A percentile compares a stretch with the other conserved stretches of the same genome.
phyloP scores from a whole-genome alignment of 148 eudicot species.

The Mesembryanthemum crystallinum region DNA sequence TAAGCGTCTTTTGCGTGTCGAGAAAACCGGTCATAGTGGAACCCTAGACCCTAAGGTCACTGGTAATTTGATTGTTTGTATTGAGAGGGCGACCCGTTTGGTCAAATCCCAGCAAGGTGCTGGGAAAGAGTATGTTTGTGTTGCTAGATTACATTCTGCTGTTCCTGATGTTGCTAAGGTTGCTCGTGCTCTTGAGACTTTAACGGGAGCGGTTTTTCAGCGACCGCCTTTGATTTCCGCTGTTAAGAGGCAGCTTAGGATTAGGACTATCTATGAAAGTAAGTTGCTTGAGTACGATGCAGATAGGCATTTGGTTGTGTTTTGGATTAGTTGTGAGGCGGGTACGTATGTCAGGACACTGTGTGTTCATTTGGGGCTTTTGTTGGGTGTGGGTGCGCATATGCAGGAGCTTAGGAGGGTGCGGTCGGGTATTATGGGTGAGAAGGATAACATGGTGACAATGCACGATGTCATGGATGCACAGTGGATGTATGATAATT shows the following conservation, averaged over 20 bases:
- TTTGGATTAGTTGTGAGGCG: constrained; percentile 94
- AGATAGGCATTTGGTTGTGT: constrained; percentile 73
- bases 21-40: constrained; percentile 88
- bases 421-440: constrained; percentile 79
- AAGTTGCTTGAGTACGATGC: constrained; percentile 80
- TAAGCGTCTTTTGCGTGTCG: constrained; percentile 75
- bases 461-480: constrained; percentile 99
- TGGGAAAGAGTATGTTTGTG: constrained; percentile 91
- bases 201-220: constrained; percentile 88
- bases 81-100: constrained; percentile 79
- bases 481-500: constrained; percentile 85
- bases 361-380: constrained; percentile 93
- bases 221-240: constrained; percentile 89
- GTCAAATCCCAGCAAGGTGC: constrained; percentile 97
- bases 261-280: constrained; percentile 82
- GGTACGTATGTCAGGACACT: constrained; percentile 94
- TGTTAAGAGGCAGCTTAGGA: constrained; percentile 85
- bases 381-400: constrained; percentile 85
- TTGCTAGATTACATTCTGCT: constrained; percentile 70
- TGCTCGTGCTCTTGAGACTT: constrained; percentile 65
- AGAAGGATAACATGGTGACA: constrained; percentile 92
- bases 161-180: constrained; percentile 80
- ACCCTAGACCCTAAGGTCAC: constrained; percentile 94
- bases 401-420: constrained; percentile 96
- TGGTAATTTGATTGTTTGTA: constrained; percentile 83